A percentile compares a stretch with the other conserved stretches of the same genome.
Evolutionary conservation across 2,329 filamentous ascomycete species (phyloP).

Genomic region (Phyllosticta capitalensis): DNA sequence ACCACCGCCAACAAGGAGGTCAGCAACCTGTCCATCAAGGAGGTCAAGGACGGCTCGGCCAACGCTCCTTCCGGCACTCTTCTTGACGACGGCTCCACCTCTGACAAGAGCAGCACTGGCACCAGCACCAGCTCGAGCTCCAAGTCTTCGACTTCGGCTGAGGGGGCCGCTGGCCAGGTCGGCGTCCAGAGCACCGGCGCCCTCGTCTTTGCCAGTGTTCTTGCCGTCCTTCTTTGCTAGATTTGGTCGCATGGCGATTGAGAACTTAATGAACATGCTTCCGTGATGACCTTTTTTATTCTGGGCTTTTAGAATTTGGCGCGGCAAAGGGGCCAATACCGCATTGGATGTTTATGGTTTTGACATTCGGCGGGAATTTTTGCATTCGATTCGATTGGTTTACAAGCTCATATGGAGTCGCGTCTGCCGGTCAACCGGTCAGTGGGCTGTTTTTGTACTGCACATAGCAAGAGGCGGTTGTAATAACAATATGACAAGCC

Average conservation of each 20-base stretch:
- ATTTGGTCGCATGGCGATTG: constrained; percentile 8
- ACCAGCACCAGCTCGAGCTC: constrained; percentile 5
- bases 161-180: constrained; percentile 10
- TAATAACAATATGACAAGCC: background rate
- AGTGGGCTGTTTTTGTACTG: background rate
- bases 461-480: background rate
- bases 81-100: constrained; percentile 2
- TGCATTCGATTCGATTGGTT: background rate
- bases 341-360: background rate
- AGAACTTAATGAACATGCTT: constrained; percentile 3
- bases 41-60: constrained; percentile 41
- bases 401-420: background rate
- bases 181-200: constrained; percentile 11
- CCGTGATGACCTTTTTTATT: constrained; percentile 5
- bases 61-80: constrained; percentile 44
- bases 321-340: background rate
- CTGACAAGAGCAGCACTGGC: background rate
- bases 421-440: background rate
- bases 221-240: constrained; percentile 9
- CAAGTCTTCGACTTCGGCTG: constrained; percentile 5
- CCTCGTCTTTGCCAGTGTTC: constrained; percentile 8
- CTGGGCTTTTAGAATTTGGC: background rate
- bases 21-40: constrained; percentile 51
- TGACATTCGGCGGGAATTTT: background rate
- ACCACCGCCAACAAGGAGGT: constrained; percentile 49